Base-by-base conservation (phyloP, 148 eudicot genomes). In the Chenopodium quinoa region DNA sequence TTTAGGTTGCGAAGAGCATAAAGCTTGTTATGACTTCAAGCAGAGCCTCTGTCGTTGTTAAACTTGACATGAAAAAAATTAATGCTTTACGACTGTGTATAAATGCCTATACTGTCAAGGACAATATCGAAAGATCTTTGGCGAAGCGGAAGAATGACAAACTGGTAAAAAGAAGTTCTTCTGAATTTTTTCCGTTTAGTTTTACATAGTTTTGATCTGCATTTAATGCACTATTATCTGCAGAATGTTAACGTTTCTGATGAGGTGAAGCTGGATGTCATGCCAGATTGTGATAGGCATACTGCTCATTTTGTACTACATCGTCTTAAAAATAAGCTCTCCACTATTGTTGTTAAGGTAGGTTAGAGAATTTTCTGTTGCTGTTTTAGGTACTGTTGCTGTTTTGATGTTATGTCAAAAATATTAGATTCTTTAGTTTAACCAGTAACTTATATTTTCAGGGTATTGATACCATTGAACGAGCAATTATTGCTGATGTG, bases 1-100 rank as follows among this genome's bases (percentile, higher is more conserved):
- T 86, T 75, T 88, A 95, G 99, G 95, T 95, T 78, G 91, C 97
- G 2, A 88, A 91, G 91, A 93, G 93, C 80, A 79, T 95, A 78
- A 89, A 86, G 87, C 86, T 90, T 82, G 93, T 86, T 64, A 83
- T 89, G 88, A 81, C 89, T 17, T 72, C 91, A n/a, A 78, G 83
- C 81, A 69, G 62, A 77, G 89, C 91, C 75, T 88, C 85, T 48
- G 76, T 95, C 62, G 85, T 85, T 75, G 85, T 95, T 72, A 85
- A 89, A 66, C 94, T 93, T 79, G 93, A 95, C 78, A 86, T 86
- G 92, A 69, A 79, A 62, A 88, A 78, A 75, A 91, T 95, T 73
- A 86, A 88, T 73, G 87, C 83, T 37, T 87, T 89, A 63, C 90
- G 89, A 72, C 88, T 95, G 64, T 40, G 78, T 72, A 87, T 93